Conservation (phyloP, 78 protist species). For the Dictyostelium firmibasis region DNA sequence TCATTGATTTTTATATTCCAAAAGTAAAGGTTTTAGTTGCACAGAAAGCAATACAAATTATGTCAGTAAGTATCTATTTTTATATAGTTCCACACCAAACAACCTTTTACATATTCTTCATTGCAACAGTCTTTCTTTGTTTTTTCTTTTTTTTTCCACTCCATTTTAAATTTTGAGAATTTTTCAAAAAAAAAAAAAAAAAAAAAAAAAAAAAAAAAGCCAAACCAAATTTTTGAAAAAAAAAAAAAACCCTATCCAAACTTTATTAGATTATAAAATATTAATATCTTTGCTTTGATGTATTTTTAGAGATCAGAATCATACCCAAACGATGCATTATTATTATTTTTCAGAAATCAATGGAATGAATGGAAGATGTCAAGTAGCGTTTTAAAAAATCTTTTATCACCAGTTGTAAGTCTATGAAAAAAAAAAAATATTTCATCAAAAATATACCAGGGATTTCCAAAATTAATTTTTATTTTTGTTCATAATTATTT, state of each 20-base stretch:
- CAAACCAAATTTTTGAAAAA: background rate
- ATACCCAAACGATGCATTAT: constrained; percentile 45
- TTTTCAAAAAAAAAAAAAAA: background rate
- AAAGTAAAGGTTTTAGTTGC: constrained; percentile 5
- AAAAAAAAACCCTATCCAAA: background rate
- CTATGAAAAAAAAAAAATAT: too few species aligned
- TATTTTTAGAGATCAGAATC: constrained; percentile 34
- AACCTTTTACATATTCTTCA: background rate
- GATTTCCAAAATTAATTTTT: background rate
- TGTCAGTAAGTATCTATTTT: constrained; percentile 14
- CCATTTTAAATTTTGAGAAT: background rate
- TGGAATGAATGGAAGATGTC: constrained; percentile 83
- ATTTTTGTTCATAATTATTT: background rate
- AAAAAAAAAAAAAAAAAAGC: background rate
- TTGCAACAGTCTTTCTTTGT: background rate
- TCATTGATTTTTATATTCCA: constrained; percentile 52
- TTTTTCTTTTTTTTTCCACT: background rate
- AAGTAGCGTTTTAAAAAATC: constrained; percentile 58
- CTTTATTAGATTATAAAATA: background rate
- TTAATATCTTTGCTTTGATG: background rate
- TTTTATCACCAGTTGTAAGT: constrained; percentile 78
- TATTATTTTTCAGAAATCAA: constrained; percentile 69
- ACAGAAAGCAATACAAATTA: constrained; percentile 46
- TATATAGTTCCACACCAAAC: background rate
- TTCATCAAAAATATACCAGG: too few species aligned